phyloP scores from a whole-genome alignment of 768 basidiomycete genomes.

The Zangia roseola region DNA sequence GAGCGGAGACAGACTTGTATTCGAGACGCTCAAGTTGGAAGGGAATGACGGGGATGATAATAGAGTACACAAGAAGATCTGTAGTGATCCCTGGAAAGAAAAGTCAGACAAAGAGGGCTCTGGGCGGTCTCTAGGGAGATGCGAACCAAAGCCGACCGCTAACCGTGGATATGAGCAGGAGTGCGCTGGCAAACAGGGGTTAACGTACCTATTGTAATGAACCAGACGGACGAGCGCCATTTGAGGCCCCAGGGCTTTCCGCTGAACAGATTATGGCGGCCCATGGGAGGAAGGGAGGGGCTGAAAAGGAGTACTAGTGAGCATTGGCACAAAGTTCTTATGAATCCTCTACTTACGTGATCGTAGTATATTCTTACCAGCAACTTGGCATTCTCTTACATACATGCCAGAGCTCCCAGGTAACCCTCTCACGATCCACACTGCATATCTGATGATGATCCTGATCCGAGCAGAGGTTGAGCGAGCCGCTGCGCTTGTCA shows the following conservation, averaged over 20 bases:
- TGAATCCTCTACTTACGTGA: constrained; percentile 3
- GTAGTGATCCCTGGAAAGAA: constrained; percentile 38
- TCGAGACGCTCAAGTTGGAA: constrained; percentile 55
- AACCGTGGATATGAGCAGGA: constrained; percentile 1
- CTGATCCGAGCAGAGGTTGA: constrained; percentile 56
- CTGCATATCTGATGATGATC: background rate
- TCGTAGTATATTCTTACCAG: background rate
- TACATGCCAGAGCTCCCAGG: constrained; percentile 60
- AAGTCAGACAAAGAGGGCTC: background rate
- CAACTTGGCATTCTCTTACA: too few species aligned
- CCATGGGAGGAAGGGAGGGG: constrained; percentile 3
- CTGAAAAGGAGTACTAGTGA: too few species aligned
- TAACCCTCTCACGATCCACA: constrained; percentile 11
- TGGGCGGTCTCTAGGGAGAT: too few species aligned
- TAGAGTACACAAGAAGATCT: constrained; percentile 59
- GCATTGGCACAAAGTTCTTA: constrained; percentile 5
- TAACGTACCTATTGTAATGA: constrained; percentile 45
- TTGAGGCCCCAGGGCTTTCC: constrained; percentile 43
- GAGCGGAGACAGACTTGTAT: constrained; percentile 45
- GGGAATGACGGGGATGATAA: constrained; percentile 62
- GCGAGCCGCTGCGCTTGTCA: constrained; percentile 57
- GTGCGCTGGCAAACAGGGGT: too few species aligned
- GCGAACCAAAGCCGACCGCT: constrained; percentile 51
- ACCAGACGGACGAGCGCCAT: constrained; percentile 61
- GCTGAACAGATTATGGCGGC: background rate